A percentile compares a stretch with the other conserved stretches of the same genome.
These are phyloP conservation scores for Verticillium isaacii DNA, from an alignment of 2,329 filamentous ascomycete genomes.

Conservation along the genomic window DNA sequence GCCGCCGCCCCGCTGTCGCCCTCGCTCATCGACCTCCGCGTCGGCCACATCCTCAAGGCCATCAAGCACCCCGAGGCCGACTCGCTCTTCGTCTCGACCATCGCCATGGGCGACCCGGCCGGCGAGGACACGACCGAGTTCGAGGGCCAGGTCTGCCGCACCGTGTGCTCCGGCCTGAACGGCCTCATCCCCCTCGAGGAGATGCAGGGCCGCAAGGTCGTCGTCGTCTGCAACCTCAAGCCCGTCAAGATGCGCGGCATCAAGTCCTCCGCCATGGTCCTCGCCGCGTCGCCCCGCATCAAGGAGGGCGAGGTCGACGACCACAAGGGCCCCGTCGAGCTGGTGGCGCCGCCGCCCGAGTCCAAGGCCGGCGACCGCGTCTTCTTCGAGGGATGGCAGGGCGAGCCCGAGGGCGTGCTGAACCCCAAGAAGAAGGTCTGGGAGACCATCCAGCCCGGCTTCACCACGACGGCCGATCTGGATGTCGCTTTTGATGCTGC, in stretches of 20 bases:
- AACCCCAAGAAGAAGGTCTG: conserved; percentile 99
- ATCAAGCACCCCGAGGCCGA: conserved; percentile 95
- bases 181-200: conserved; percentile 87
- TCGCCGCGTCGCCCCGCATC: conserved; percentile 82
- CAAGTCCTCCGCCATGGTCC: conserved; percentile 79
- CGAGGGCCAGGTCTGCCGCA: conserved; percentile 87
- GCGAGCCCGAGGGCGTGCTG: conserved; percentile 85
- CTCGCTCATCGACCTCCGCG: conserved; percentile 84
- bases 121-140: conserved; percentile 88
- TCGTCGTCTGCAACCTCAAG: conserved; percentile 97
- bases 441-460: conserved; percentile 94
- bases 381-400: conserved; percentile 91
- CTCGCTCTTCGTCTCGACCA: conserved; percentile 90
- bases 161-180: conserved; percentile 94
- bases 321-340: conserved; percentile 86
- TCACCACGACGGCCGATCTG: conserved; percentile 77
- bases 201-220: conserved; percentile 94
- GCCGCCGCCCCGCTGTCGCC: conserved; percentile 75
- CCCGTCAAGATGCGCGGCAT: conserved; percentile 97
- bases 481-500: conserved; percentile 84
- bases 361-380: conserved; percentile 81
- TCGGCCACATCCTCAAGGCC: conserved; percentile 95
- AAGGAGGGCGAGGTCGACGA: conserved; percentile 79
- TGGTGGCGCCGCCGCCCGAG: conserved; percentile 77
- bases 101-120: conserved; percentile 84